phyloP scores from a whole-genome alignment of 495 filamentous ascomycete species.

The Chaetomium fimeti region DNA sequence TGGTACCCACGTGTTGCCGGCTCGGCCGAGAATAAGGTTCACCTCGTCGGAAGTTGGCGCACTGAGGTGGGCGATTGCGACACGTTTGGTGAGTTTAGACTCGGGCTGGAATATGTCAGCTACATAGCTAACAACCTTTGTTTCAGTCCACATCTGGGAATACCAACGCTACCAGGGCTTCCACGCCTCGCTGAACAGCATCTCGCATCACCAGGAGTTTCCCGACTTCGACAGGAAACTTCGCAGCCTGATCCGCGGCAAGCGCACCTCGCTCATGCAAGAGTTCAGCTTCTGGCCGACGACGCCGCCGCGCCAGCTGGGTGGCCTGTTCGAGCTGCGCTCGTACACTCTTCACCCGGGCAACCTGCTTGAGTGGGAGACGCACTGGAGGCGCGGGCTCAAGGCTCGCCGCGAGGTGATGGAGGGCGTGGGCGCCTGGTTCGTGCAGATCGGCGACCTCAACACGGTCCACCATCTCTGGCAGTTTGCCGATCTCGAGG shows the following conservation, averaged over 20 bases:
- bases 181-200: constrained; percentile 83
- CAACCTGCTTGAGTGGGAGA: constrained; percentile 96
- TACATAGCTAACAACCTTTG: not conserved
- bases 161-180: constrained; percentile 97
- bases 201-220: constrained; percentile 76
- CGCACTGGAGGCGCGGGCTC: constrained; percentile 92
- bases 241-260: constrained; percentile 73
- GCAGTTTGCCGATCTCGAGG: constrained; percentile 96
- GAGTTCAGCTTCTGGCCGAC: constrained; percentile 99
- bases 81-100: constrained; percentile 72
- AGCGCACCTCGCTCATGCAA: constrained; percentile 92
- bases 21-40: constrained; percentile 80
- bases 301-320: constrained; percentile 80
- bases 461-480: constrained; percentile 98
- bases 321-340: constrained; percentile 92
- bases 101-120: not conserved
- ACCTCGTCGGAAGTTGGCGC: constrained; percentile 96
- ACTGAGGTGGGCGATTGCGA: constrained; percentile 98
- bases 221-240: constrained; percentile 77
- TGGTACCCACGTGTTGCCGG: constrained; percentile 89
- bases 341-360: constrained; percentile 96
- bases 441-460: constrained; percentile 94
- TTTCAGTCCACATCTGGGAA: constrained; percentile 94
- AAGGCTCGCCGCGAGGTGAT: constrained; percentile 90
- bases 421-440: constrained; percentile 99